A percentile compares a stretch with the other conserved stretches of the same genome.
Conservation (phyloP, 2,329 filamentous ascomycete genomes). For the Arthrobotrys pseudoclavata region DNA sequence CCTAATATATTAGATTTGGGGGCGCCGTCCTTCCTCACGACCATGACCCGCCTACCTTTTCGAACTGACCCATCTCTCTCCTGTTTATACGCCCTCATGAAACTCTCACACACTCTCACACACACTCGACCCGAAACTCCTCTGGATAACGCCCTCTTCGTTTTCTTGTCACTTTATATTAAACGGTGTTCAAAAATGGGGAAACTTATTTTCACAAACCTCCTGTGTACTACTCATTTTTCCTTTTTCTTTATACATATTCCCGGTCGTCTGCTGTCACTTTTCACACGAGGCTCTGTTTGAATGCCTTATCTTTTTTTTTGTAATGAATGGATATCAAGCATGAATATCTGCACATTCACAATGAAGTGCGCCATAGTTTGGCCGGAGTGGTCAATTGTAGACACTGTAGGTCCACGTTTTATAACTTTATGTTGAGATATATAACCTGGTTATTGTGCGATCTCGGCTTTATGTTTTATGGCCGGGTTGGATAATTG, state of each 20-base stretch:
- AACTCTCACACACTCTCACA: constrained; percentile 20
- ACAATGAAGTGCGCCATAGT: not conserved
- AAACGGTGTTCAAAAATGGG: constrained; percentile 61
- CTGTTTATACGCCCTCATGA: constrained; percentile 49
- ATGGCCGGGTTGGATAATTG: constrained; percentile 4
- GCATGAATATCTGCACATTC: constrained; percentile 57
- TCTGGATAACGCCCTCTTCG: constrained; percentile 42
- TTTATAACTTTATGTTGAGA: not conserved
- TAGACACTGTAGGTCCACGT: constrained; percentile 4
- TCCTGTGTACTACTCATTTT: constrained; percentile 58
- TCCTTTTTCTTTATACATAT: constrained; percentile 55
- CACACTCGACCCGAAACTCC: constrained; percentile 24
- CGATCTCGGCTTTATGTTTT: not conserved
- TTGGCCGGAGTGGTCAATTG: not conserved
- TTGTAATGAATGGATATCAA: constrained; percentile 61
- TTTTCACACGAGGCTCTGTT: constrained; percentile 47
- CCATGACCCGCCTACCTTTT: constrained; percentile 41
- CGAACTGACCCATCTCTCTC: constrained; percentile 20
- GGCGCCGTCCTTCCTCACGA: constrained; percentile 30
- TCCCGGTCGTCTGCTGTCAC: constrained; percentile 53
- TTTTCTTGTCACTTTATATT: constrained; percentile 57
- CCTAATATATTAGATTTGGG: constrained; percentile 55
- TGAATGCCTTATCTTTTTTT: constrained; percentile 52
- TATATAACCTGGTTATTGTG: not conserved
- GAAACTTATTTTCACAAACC: constrained; percentile 54